Percentiles rank a stretch among this genome's conserved stretches.
These are phyloP conservation scores for Gynostemma pentaphyllum DNA, from an alignment of 306 rosid genomes.

Conservation along the genomic window DNA sequence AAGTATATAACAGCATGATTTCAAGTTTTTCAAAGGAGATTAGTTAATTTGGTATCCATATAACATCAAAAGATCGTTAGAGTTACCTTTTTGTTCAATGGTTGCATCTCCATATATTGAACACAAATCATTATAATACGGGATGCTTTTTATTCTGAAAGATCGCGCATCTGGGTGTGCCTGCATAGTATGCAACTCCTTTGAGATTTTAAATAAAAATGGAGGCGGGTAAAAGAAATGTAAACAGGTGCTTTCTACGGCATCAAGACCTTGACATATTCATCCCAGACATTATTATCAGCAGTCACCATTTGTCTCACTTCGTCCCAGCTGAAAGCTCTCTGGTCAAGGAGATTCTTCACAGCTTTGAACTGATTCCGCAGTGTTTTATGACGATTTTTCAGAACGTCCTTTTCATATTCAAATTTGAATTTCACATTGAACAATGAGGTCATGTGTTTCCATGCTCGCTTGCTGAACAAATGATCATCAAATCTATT, in stretches of 20 bases:
- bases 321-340: constrained; percentile 65
- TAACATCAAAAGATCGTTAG: constrained; percentile 6
- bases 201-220: background rate
- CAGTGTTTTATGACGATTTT: constrained; percentile 59
- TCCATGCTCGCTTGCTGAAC: constrained; percentile 67
- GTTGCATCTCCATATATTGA: constrained; percentile 33
- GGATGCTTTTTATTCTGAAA: constrained; percentile 50
- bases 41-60: background rate
- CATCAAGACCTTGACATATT: constrained; percentile 43
- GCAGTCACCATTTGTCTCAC: constrained; percentile 57
- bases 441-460: constrained; percentile 47
- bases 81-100: constrained; percentile 36
- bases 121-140: constrained; percentile 41
- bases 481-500: constrained; percentile 49
- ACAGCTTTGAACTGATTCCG: constrained; percentile 50
- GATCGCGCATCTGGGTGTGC: constrained; percentile 43
- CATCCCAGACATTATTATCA: constrained; percentile 60
- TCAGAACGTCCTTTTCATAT: constrained; percentile 66
- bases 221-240: background rate
- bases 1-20: background rate
- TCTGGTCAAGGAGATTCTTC: constrained; percentile 37
- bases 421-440: constrained; percentile 53
- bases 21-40: background rate
- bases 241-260: constrained; percentile 6
- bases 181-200: constrained; percentile 20